Evolutionary conservation across 2,329 filamentous ascomycete species (phyloP), one percentile per base, ranked within the genome.

Genomic region (Pseudohalonectria lignicola): DNA sequence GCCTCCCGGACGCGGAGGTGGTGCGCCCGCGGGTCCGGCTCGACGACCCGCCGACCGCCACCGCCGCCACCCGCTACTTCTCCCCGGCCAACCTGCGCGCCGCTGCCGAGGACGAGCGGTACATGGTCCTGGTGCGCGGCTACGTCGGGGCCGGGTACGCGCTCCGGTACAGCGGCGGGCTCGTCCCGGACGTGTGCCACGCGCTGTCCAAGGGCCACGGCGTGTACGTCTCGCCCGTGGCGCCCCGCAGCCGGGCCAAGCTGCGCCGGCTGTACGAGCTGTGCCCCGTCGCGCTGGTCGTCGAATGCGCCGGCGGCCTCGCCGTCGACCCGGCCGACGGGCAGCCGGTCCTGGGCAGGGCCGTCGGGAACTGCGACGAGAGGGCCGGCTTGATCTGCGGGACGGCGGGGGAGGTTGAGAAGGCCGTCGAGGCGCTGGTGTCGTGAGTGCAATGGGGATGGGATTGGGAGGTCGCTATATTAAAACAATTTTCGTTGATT

Each of bases 161-260:
- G 1, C 57, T 80, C 28, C 60, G 76, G 3, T 80, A 79, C 47
- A 66, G 64, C 15, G 76, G 76, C 0, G 76, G 76, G 0, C 53
- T 80, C 4, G 75, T 80, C 3, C 76, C 76, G 0, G 76, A 80
- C 39, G 56, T 79, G 0, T 67, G 71, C 11, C 76, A 79, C 41
- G 64, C 67, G 4, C 55, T 80, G 7, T 66, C 71, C 42, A 79
- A 79, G 52, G 72, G 74, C 0, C 74, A 79, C 39, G 76, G 76
- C 1, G 51, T 80, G 1, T 80, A 79, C 47, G 49, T 78, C 2
- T 74, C 67, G 2, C 76, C 76, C 0, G 72, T 76, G 5, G 71
- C 71, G 2, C 49, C 44, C 1, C 50, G 49, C 9, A 73, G 66
- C 47, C 60, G 59, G 45, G 71, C 76, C 0, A 80, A 80, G 60